phyloP scores from a whole-genome alignment of 768 basidiomycete genomes.

The Phanerodontia chrysosporium region DNA sequence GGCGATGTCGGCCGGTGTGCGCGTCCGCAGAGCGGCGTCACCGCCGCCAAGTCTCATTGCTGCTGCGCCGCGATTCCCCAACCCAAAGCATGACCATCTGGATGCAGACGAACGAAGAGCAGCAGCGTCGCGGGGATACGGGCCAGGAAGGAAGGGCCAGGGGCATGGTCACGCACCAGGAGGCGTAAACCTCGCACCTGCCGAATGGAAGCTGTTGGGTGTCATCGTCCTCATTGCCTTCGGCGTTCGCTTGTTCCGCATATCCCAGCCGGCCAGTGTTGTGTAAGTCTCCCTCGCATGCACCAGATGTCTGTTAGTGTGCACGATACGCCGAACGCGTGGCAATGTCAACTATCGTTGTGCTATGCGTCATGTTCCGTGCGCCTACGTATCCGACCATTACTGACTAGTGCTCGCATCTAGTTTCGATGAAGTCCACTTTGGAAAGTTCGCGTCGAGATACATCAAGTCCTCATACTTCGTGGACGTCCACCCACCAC shows the following conservation, averaged over 20 bases:
- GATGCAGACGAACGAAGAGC: slow-evolving; percentile 71
- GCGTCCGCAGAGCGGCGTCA: slow-evolving; percentile 66
- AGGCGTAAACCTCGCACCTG: slow-evolving; percentile 59
- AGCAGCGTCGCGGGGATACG: slow-evolving; percentile 63
- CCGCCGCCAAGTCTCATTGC: slow-evolving; percentile 48
- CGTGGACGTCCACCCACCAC: slow-evolving; percentile 94
- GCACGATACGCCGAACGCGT: not conserved
- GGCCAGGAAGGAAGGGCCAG: slow-evolving; percentile 41
- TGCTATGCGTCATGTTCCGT: not conserved
- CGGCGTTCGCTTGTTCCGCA: slow-evolving; percentile 79
- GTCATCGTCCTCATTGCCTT: slow-evolving; percentile 64
- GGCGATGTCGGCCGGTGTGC: slow-evolving; percentile 45
- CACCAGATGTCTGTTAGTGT: not conserved
- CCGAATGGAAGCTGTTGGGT: slow-evolving; percentile 74
- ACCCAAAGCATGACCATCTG: slow-evolving; percentile 59
- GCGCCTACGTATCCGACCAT: not conserved
- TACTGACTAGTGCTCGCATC: not conserved
- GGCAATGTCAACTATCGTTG: not conserved
- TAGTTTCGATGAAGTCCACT: slow-evolving; percentile 98
- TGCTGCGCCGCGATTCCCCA: slow-evolving; percentile 55
- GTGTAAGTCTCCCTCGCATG: slow-evolving; percentile 56
- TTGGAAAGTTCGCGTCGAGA: slow-evolving; percentile 92
- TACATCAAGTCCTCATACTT: slow-evolving; percentile 93
- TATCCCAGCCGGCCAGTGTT: slow-evolving; percentile 85
- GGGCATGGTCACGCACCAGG: slow-evolving; percentile 51